Percentiles rank a stretch among this genome's conserved stretches.
Evolutionary conservation across 768 basidiomycete species (phyloP).

Genomic region (Cystofilobasidium ferigula): DNA sequence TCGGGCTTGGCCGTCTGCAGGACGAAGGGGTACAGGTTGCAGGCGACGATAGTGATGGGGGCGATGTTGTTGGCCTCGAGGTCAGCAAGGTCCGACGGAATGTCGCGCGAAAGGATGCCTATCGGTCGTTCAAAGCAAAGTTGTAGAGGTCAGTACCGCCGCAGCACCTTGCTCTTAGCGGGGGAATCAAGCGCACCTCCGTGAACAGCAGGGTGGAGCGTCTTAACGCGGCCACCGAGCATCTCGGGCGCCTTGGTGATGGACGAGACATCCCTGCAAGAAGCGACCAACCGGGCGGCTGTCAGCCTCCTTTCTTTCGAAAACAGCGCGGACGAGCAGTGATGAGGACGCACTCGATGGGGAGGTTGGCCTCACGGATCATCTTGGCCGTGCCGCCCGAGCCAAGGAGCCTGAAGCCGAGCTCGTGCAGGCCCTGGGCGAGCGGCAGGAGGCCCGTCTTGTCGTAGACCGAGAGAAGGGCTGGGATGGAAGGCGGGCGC

Average conservation of each 20-base stretch:
- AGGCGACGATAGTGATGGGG: slow-evolving; percentile 91
- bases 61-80: slow-evolving; percentile 71
- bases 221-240: slow-evolving; percentile 96
- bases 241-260: slow-evolving; percentile 98
- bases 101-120: slow-evolving; percentile 91
- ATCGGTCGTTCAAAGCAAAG: not conserved
- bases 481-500: slow-evolving; percentile 34
- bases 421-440: slow-evolving; percentile 66
- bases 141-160: not conserved
- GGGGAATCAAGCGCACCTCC: slow-evolving; percentile 53
- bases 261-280: slow-evolving; percentile 85
- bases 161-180: not conserved
- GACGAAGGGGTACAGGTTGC: slow-evolving; percentile 97
- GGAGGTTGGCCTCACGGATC: slow-evolving; percentile 83
- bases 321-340: too few species aligned
- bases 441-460: slow-evolving; percentile 81
- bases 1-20: slow-evolving; percentile 70
- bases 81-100: slow-evolving; percentile 79
- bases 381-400: slow-evolving; percentile 97
- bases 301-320: too few species aligned
- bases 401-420: slow-evolving; percentile 78
- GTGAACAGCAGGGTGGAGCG: slow-evolving; percentile 92
- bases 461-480: slow-evolving; percentile 90
- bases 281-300: too few species aligned
- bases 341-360: slow-evolving; percentile 78